Conservation (phyloP, 2,329 filamentous ascomycete species). For the Diplodia intermedia region DNA sequence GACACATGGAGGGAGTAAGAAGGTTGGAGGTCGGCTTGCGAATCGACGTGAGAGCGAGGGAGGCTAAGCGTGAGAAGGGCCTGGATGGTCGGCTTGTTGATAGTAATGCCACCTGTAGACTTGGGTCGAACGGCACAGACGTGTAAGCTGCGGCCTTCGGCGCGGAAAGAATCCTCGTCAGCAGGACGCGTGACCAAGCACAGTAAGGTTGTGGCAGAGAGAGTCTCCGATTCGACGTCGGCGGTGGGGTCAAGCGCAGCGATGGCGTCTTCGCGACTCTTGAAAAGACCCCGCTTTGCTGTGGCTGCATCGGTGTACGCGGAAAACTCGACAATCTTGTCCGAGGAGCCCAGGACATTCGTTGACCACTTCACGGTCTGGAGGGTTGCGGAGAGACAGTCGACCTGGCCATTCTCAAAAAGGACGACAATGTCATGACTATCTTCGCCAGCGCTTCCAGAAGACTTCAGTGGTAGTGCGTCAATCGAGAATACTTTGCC, state of each 20-base stretch:
- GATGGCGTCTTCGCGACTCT: constrained; percentile 53
- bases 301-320: constrained; percentile 48
- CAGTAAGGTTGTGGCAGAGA: constrained; percentile 47
- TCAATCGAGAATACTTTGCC: constrained; percentile 43
- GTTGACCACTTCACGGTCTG: constrained; percentile 44
- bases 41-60: constrained; percentile 36
- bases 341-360: constrained; percentile 28
- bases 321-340: constrained; percentile 44
- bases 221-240: constrained; percentile 40
- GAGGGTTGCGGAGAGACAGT: constrained; percentile 66
- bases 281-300: constrained; percentile 53
- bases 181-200: constrained; percentile 42
- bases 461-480: constrained; percentile 40
- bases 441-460: constrained; percentile 35
- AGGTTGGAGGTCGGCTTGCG: constrained; percentile 31
- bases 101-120: constrained; percentile 42
- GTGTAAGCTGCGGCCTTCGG: constrained; percentile 37
- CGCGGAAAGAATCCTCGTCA: constrained; percentile 10
- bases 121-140: constrained; percentile 44
- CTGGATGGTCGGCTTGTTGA: constrained; percentile 43
- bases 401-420: constrained; percentile 66
- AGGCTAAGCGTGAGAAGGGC: constrained; percentile 44
- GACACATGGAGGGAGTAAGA: constrained; percentile 66
- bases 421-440: constrained; percentile 62
- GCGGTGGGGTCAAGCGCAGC: constrained; percentile 46